Base-by-base conservation (phyloP, 257 asterid species). In the Phtheirospermum japonicum region DNA sequence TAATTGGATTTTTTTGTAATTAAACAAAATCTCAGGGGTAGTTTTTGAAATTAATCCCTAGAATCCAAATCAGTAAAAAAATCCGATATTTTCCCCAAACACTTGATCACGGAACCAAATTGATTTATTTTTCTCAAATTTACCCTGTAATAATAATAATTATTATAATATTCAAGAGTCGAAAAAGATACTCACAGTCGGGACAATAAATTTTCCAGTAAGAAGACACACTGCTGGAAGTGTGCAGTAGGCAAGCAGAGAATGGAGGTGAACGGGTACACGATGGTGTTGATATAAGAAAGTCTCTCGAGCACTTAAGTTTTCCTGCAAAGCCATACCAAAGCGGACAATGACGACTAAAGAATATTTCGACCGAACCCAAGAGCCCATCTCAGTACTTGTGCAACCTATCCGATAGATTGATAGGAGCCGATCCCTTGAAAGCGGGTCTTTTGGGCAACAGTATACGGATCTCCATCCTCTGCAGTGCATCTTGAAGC, bases 401-500 rank as follows among this genome's bases (percentile, higher is more conserved):
- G 95, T 85, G 95, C 82, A 88, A 75, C 82, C 95, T 80, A 45
- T 85, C 96, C 33, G 96, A 85, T 62, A 88, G 80, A 78, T 88
- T 88, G 75, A 88, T 88, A 28, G 89, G 96, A 53, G 96, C 96
- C 49, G 96, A 88, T 76, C 96, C 94, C 66, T 88, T 88, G 71
- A 88, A 88, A 54, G 92, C 89, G 2, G 95, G 80, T 74, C 95
- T 80, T 68, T 75, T 77, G 0, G 96, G 96, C 78, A 65, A 70
- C 95, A 88, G 65, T 88, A 88, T 45, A 88, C 81, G 32, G 95
- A 85, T 59, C 75, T 82, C 92, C 95, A 88, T 42, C 96, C 96
- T 81, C 96, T 73, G 57, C 95, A 85, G 45, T 88, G 96, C 96
- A 88, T 88, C 87, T 88, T 88, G 79, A 88, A 88, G 17, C 96